A percentile compares a stretch with the other conserved stretches of the same genome.
Evolutionary conservation across 2,329 filamentous ascomycete species (phyloP).

Genomic region (Laburnicola sp.): DNA sequence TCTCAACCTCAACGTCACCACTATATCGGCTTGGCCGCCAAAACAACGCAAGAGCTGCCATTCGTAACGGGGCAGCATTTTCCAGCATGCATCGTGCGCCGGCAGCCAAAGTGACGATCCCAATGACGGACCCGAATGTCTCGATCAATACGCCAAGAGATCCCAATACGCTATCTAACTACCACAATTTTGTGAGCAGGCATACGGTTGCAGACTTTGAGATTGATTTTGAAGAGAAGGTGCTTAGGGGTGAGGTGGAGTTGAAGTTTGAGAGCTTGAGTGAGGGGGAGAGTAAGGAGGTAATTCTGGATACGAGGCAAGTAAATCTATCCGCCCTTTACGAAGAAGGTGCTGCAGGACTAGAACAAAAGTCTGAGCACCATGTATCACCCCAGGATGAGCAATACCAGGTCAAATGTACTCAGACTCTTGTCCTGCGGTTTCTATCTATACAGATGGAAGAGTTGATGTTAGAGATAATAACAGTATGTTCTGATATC

Average conservation of each 20-base stretch:
- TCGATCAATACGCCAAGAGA: constrained; percentile 63
- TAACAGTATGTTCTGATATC: too few species aligned
- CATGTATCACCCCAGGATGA: too few species aligned
- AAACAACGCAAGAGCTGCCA: not conserved
- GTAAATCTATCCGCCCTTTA: not conserved
- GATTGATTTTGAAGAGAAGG: constrained; percentile 80
- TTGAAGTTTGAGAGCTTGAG: constrained; percentile 78
- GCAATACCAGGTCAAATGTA: too few species aligned
- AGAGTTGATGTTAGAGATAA: not conserved
- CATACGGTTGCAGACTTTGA: constrained; percentile 81
- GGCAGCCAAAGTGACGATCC: constrained; percentile 41
- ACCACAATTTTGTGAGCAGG: constrained; percentile 80
- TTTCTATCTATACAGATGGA: too few species aligned
- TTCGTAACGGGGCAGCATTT: constrained; percentile 3
- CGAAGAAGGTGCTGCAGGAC: too few species aligned
- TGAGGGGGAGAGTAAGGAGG: constrained; percentile 70
- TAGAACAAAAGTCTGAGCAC: too few species aligned
- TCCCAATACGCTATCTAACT: constrained; percentile 90
- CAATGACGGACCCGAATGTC: constrained; percentile 41
- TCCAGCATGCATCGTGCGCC: constrained; percentile 28
- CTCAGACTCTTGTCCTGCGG: too few species aligned
- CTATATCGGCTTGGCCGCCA: not conserved
- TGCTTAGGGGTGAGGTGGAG: constrained; percentile 74
- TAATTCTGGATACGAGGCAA: constrained; percentile 80
- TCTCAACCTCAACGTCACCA: constrained; percentile 4